These are phyloP conservation scores for Globomyces pollinis-pini DNA, from an alignment of 192 early-diverging fungal species.

Conservation along the genomic window DNA sequence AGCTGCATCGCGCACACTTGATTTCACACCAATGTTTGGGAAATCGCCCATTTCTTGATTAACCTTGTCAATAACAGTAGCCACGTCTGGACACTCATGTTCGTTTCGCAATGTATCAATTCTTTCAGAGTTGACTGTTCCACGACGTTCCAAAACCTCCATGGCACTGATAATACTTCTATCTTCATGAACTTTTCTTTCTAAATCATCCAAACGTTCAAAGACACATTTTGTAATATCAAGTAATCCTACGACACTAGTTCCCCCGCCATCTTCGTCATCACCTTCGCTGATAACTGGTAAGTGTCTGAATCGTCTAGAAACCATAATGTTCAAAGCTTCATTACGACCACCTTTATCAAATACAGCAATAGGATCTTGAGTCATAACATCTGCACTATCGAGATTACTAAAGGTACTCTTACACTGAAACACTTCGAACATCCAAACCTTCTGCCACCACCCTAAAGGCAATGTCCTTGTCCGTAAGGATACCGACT, in stretches of 20 bases:
- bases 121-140: slow-evolving; percentile 27
- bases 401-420: too few relatives aligned
- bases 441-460: slow-evolving; percentile 64
- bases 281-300: slow-evolving; percentile 35
- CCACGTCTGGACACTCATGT: slow-evolving; percentile 88
- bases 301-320: slow-evolving; percentile 40
- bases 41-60: slow-evolving; percentile 20
- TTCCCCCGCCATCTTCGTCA: slow-evolving; percentile 12
- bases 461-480: slow-evolving; percentile 96
- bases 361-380: slow-evolving; percentile 81
- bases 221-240: slow-evolving; percentile 53
- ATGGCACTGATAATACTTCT: slow-evolving; percentile 48
- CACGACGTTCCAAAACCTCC: slow-evolving; percentile 44
- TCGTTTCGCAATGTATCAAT: slow-evolving; percentile 29
- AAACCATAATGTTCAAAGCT: slow-evolving; percentile 42
- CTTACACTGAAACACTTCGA: slow-evolving; percentile 35
- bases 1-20: slow-evolving; percentile 39
- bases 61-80: slow-evolving; percentile 57
- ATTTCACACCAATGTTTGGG: slow-evolving; percentile 25
- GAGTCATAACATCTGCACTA: slow-evolving; percentile 85
- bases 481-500: slow-evolving; percentile 94
- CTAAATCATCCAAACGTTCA: slow-evolving; percentile 45
- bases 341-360: slow-evolving; percentile 39
- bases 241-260: slow-evolving; percentile 40
- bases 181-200: slow-evolving; percentile 46